Evolutionary conservation across 805 yeast species (phyloP), one percentile per base, ranked within the genome.

Genomic region (Wickerhamomyces subpelliculosus): DNA sequence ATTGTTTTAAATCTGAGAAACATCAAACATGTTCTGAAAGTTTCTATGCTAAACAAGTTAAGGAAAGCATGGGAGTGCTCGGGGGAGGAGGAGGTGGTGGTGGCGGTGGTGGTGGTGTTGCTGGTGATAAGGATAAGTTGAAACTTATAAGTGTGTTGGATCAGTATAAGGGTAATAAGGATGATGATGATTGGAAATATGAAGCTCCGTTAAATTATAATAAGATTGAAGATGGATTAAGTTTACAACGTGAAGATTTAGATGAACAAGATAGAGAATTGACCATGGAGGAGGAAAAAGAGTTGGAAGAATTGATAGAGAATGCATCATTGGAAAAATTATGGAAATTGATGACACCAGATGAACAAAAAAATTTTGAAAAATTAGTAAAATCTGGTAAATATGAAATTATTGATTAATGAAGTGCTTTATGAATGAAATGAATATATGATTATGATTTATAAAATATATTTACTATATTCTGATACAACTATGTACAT

Each of bases 1-100:
- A 23, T 4, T 42, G 46, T 21, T 42, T 20, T 34, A 39, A 42
- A 16, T 42, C 46, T 21, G 32, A 23, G 12, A 11, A 20, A 12
- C 46, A 40, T 32, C 26, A 20, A 10, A 8, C 16, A 4, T 42
- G 46, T 27, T 34, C 38, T 7, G 40, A 37, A 24, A 18, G 24
- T 16, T 42, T 42, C 21, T 31, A 33, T 14, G 34, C 35, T 17
- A 25, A 27, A 17, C 33, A 31, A 19, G 40, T 36, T 12, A 20
- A 25, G 22, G 38, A 38, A 16, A 16, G 23, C 19, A 18, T 31
- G 14, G 12, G 16, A 11, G 16, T 13, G 18, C 20, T 26, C 26
- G 12, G 12, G 5, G 13, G 13, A 11, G 11, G 29, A n/a, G n/a
- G n/a, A n/a, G n/a, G n/a, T n/a, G n/a, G n/a, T n/a, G n/a, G n/a